Evolutionary conservation across 1,139 yeast genomes (phyloP), one percentile per base, ranked within the genome.

Genomic region (Hansenula sp.): DNA sequence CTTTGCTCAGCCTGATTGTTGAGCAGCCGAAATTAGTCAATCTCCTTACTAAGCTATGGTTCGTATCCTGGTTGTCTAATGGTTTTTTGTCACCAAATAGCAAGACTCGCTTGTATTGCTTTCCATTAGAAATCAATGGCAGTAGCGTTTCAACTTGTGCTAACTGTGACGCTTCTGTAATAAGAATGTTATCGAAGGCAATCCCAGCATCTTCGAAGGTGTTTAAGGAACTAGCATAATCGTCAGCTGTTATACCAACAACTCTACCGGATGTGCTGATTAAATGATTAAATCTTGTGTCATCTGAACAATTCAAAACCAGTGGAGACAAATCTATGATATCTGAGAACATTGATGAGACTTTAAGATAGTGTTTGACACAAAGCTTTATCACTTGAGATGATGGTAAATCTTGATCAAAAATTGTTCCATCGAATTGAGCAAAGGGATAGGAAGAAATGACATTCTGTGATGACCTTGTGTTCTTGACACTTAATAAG

Each of bases 91-190:
- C 72, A 5, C 75, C 75, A 36, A 69, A 41, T 24, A 70, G 30
- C 1, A 64, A 53, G 1, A 66, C 46, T n/a, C 70, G 57, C 25
- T 52, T 49, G 5, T 62, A 11, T 7, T 33, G 42, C 37, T 12
- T n/a, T n/a, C 6, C 38, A 25, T 33, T 44, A 48, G n/a, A 28
- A 55, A 46, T 5, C 37, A 67, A 43, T 1, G 69, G 60, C 5
- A 60, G 45, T 15, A 68, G 41, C 1, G 66, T 55, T 40, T 67
- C 73, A 25, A 65, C 33, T 36, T 61, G 67, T 8, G 63, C 55
- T 29, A 70, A 37, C 41, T 59, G 60, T 1, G 65, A 61, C 1
- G 73, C 67, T 29, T 71, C 73, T 24, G 55, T 51, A 1, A 70
- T 40, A 3, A 73, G 51, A 1, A 71, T 47, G 21, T 52, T 57